Evolutionary conservation across 257 asterid genomes (phyloP).

Genomic region (Penstemon davidsonii): DNA sequence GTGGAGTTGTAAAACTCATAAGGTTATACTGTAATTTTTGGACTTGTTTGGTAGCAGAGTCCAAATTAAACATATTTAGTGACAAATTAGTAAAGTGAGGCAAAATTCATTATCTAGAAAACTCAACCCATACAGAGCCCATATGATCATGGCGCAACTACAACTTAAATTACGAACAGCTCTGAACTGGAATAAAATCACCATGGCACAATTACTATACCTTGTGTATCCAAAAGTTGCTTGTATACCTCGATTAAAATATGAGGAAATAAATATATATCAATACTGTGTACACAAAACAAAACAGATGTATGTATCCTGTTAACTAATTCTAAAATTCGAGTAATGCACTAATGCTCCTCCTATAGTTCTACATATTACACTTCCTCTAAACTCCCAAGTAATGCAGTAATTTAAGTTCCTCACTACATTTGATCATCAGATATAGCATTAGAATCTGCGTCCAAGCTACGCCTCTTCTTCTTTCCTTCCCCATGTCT

Average conservation of each 20-base stretch:
- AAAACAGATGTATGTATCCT: neutral
- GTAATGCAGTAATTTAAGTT: neutral
- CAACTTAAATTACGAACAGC: too few species aligned
- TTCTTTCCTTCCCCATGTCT: slow-evolving; percentile 86
- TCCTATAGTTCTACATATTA: neutral
- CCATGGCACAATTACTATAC: too few species aligned
- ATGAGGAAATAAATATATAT: neutral
- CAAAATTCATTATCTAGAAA: too few species aligned
- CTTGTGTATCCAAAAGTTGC: too few species aligned
- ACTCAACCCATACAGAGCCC: too few species aligned
- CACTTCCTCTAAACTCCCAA: neutral
- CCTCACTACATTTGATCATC: slow-evolving; percentile 32
- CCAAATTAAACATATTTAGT: too few species aligned
- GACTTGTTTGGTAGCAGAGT: too few species aligned
- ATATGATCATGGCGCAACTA: too few species aligned
- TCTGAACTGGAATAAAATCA: too few species aligned
- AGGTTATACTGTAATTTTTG: too few species aligned
- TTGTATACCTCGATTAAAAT: neutral
- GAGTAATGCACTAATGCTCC: neutral
- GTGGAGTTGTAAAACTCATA: slow-evolving; percentile 24
- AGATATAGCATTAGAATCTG: slow-evolving; percentile 39
- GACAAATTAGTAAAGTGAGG: too few species aligned
- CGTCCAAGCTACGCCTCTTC: slow-evolving; percentile 57
- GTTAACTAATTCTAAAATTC: neutral
- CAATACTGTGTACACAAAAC: neutral